These are phyloP conservation scores for Termitomyces bulborhizus DNA, from an alignment of 768 basidiomycete genomes.

Conservation along the genomic window DNA sequence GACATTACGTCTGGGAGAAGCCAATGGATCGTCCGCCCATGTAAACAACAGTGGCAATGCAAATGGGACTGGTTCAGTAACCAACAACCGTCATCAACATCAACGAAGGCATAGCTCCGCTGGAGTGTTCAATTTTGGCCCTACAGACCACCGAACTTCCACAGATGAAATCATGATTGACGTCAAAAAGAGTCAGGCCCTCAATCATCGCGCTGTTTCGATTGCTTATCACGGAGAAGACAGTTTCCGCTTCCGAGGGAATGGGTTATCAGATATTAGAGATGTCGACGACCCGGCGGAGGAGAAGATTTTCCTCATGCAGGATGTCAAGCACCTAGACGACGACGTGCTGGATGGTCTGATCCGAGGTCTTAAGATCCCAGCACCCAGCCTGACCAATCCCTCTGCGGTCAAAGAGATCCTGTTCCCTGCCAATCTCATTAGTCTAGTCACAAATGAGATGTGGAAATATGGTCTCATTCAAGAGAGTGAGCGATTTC, in stretches of 20 bases:
- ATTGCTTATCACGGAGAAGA: conserved; percentile 86
- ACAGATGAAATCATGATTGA: conserved; percentile 74
- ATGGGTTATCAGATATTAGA: conserved; percentile 66
- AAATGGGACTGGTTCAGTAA: conserved; percentile 5
- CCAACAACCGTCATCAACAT: conserved; percentile 64
- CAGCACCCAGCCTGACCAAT: conserved; percentile 82
- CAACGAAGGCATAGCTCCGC: conserved; percentile 86
- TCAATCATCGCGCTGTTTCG: conserved; percentile 80
- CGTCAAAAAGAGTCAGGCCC: conserved; percentile 62
- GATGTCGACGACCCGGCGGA: conserved; percentile 86
- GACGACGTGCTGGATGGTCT: conserved; percentile 91
- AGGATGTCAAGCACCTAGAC: conserved; percentile 84
- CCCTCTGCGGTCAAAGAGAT: conserved; percentile 96
- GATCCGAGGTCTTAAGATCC: conserved; percentile 88
- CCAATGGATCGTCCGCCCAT: conserved; percentile 31
- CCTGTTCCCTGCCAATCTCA: conserved; percentile 97
- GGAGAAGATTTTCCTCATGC: conserved; percentile 92
- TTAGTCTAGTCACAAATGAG: conserved; percentile 97
- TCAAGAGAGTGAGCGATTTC: conserved; percentile 92
- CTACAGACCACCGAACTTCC: conserved; percentile 63
- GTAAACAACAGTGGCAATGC: conserved; percentile 27
- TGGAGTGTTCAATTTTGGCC: conserved; percentile 60
- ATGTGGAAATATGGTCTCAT: conserved; percentile 99
- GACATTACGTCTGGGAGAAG: conserved; percentile 50
- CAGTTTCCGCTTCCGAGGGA: conserved; percentile 57